A percentile compares a stretch with the other conserved stretches of the same genome.
Conservation (phyloP, 164 flowering plant genomes). For the Brasenia schreberi region DNA sequence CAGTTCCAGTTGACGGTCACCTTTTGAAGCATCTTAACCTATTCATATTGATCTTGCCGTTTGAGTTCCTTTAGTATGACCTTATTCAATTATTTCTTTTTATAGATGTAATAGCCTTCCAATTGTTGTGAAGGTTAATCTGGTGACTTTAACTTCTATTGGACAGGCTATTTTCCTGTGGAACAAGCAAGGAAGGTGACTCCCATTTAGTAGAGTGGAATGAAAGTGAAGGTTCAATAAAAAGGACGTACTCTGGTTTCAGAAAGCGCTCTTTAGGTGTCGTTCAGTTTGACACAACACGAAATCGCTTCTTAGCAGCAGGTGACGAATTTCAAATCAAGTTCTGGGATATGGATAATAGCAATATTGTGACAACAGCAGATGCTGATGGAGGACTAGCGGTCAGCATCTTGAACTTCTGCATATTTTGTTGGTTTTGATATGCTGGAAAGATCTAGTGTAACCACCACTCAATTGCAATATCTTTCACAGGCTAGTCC, state of each 20-base stretch:
- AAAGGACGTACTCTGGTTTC: conserved; percentile 19
- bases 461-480: background rate
- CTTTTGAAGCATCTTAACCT: background rate
- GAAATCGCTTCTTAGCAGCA: conserved; percentile 18
- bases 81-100: too few species aligned
- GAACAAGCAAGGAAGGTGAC: conserved; percentile 19
- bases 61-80: background rate
- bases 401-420: conserved; percentile 9
- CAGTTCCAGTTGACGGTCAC: background rate
- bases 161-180: conserved; percentile 13
- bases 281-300: conserved; percentile 16
- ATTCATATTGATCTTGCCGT: background rate
- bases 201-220: conserved; percentile 17
- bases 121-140: background rate
- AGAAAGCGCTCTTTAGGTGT: conserved; percentile 19
- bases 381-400: conserved; percentile 29
- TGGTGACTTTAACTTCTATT: background rate
- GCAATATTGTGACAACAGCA: conserved; percentile 11
- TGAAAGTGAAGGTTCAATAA: conserved; percentile 15
- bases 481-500: conserved; percentile 17
- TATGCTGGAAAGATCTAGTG: too few species aligned
- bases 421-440: too few species aligned
- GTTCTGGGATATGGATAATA: conserved; percentile 28
- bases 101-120: background rate
- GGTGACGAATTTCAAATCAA: conserved; percentile 28